These are phyloP conservation scores for Torrubiellomyces zombiae DNA, from an alignment of 2,329 filamentous ascomycete species.

Conservation along the genomic window DNA sequence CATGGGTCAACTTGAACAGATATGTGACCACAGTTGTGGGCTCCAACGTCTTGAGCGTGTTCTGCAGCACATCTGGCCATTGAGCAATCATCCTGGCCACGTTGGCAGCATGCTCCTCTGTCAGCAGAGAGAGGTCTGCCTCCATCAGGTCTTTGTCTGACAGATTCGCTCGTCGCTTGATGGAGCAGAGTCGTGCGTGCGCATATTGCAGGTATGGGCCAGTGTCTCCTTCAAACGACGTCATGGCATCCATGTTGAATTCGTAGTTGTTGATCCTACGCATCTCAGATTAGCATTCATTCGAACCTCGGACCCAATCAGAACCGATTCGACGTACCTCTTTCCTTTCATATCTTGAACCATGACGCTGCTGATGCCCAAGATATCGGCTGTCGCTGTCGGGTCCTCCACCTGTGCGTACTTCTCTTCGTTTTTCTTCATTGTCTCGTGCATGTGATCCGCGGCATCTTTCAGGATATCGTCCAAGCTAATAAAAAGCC, in stretches of 20 bases:
- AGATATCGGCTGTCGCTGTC: conserved; percentile 62
- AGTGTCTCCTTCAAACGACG: conserved; percentile 70
- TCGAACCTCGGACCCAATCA: too few species aligned
- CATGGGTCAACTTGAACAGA: conserved; percentile 76
- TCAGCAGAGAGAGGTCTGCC: conserved; percentile 52
- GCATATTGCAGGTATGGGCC: conserved; percentile 77
- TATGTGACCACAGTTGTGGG: conserved; percentile 41
- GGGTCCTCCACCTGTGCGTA: conserved; percentile 82
- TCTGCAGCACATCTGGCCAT: conserved; percentile 72
- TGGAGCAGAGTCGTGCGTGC: conserved; percentile 54
- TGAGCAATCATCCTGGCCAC: conserved; percentile 62
- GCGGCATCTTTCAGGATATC: conserved; percentile 41
- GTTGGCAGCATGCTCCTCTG: conserved; percentile 55
- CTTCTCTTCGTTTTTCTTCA: conserved; percentile 80
- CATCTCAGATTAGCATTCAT: too few species aligned
- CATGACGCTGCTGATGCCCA: conserved; percentile 93
- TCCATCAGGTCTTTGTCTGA: conserved; percentile 38
- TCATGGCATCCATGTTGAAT: conserved; percentile 71
- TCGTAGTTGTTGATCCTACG: conserved; percentile 46
- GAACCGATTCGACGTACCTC: conserved; percentile 35
- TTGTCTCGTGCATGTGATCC: conserved; percentile 96
- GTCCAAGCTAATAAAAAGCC: conserved; percentile 4
- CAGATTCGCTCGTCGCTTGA: conserved; percentile 38
- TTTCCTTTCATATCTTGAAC: conserved; percentile 97
- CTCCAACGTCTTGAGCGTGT: conserved; percentile 72